phyloP scores from a whole-genome alignment of 2,329 filamentous ascomycete species.

The Dactylellina haptotyla region DNA sequence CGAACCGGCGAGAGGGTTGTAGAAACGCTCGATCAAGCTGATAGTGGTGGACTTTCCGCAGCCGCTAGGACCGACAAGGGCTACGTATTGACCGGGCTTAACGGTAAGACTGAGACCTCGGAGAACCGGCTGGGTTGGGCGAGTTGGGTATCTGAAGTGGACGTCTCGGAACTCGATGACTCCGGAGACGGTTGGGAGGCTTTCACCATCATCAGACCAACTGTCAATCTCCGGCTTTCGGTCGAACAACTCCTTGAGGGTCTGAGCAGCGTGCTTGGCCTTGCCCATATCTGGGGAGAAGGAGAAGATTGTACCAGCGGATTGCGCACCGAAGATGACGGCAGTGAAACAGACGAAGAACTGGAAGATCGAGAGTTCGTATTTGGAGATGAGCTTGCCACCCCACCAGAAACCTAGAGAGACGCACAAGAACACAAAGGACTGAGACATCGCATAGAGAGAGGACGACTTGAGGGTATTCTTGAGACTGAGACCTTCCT shows the following conservation, averaged over 20 bases:
- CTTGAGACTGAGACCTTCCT: conserved; percentile 74
- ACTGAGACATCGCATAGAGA: conserved; percentile 86
- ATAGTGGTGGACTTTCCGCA: conserved; percentile 96
- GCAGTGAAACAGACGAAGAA: conserved; percentile 93
- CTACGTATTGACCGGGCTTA: conserved; percentile 82
- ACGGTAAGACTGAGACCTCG: conserved; percentile 80
- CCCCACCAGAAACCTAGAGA: conserved; percentile 95
- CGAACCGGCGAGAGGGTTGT: conserved; percentile 83
- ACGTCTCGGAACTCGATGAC: conserved; percentile 89
- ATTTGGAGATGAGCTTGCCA: conserved; percentile 75
- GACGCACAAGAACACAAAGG: conserved; percentile 81
- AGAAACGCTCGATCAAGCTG: conserved; percentile 88
- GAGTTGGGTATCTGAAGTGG: conserved; percentile 92
- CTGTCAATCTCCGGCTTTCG: conserved; percentile 82
- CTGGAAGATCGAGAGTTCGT: conserved; percentile 72
- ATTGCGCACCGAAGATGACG: conserved; percentile 90
- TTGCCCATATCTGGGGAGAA: conserved; percentile 95
- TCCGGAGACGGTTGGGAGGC: conserved; percentile 73
- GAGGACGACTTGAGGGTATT: conserved; percentile 80
- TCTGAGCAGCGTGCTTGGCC: conserved; percentile 81
- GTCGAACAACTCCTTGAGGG: conserved; percentile 86
- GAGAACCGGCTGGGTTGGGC: conserved; percentile 90
- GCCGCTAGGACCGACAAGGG: conserved; percentile 90
- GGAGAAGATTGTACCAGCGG: conserved; percentile 86
- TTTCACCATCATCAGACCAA: conserved; percentile 77